phyloP scores from a whole-genome alignment of 2,329 filamentous ascomycete genomes.

The Tolypocladium pustulatum region DNA sequence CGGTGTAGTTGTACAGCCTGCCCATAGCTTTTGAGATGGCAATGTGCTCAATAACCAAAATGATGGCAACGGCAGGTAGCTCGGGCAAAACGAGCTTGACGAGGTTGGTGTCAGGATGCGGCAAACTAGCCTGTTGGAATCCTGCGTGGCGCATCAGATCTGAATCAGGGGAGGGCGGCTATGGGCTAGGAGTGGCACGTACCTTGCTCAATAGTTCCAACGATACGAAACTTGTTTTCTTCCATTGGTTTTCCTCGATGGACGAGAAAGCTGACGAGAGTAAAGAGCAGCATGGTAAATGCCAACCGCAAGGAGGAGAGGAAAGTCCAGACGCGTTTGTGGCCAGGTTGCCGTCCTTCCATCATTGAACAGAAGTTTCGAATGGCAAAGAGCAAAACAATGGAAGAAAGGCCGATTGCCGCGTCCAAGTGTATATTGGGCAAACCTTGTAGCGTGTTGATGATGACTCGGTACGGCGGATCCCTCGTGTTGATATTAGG shows the following conservation, averaged over 20 bases:
- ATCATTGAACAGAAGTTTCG: constrained; percentile 48
- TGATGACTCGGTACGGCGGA: constrained; percentile 32
- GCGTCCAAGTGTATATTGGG: constrained; percentile 49
- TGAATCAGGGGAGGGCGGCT: too few relatives aligned
- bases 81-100: constrained; percentile 48
- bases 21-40: constrained; percentile 78
- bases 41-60: constrained; percentile 73
- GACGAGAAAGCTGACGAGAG: constrained; percentile 59
- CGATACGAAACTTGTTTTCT: constrained; percentile 47
- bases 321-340: constrained; percentile 60
- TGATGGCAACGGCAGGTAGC: constrained; percentile 63
- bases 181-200: constrained; percentile 4
- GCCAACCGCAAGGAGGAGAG: constrained; percentile 63
- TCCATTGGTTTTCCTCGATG: constrained; percentile 41
- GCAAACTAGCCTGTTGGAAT: constrained; percentile 54
- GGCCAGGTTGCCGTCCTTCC: constrained; percentile 49
- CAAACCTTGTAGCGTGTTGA: constrained; percentile 29
- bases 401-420: constrained; percentile 58
- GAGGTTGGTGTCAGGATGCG: constrained; percentile 42
- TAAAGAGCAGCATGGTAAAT: constrained; percentile 68
- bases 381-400: constrained; percentile 56
- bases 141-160: constrained; percentile 25
- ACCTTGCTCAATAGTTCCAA: constrained; percentile 56
- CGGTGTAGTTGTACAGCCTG: constrained; percentile 67
- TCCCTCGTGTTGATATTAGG: constrained; percentile 31